Percentiles rank a stretch among this genome's conserved stretches.
Conservation (phyloP, 495 filamentous ascomycete genomes). For the Aspergillus cristatus region DNA sequence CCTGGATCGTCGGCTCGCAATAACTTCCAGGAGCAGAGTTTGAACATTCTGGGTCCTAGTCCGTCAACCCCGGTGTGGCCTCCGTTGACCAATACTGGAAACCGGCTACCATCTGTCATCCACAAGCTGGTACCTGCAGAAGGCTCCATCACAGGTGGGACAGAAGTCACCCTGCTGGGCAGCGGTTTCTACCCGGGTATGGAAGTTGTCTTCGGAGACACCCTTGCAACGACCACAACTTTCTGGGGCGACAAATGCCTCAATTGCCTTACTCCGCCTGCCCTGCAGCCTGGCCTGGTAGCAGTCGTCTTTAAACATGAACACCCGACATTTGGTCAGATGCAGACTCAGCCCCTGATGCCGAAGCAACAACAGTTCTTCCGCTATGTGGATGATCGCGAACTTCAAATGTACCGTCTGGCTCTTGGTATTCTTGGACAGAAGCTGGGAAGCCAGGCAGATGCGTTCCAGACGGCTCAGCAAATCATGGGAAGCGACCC, state of each 20-base stretch:
- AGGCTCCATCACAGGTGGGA: conserved; percentile 71
- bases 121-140: conserved; percentile 73
- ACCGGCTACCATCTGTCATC: conserved; percentile 48
- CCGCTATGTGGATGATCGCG: conserved; percentile 70
- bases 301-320: conserved; percentile 63
- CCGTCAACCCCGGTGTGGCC: conserved; percentile 32
- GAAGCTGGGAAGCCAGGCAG: conserved; percentile 39
- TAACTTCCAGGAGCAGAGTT: conserved; percentile 29
- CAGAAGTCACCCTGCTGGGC: conserved; percentile 77
- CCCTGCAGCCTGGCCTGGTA: conserved; percentile 58
- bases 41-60: conserved; percentile 25
- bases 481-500: conserved; percentile 42
- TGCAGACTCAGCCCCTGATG: conserved; percentile 35
- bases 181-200: conserved; percentile 70
- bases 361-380: conserved; percentile 55
- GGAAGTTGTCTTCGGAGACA: conserved; percentile 80
- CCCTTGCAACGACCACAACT: conserved; percentile 66
- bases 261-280: conserved; percentile 77
- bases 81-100: conserved; percentile 29
- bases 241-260: conserved; percentile 75
- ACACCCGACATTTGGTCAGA: conserved; percentile 40
- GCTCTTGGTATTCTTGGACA: conserved; percentile 39
- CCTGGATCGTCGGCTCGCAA: conserved; percentile 37
- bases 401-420: conserved; percentile 52
- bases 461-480: conserved; percentile 41